These are phyloP conservation scores for Trametes sanguinea DNA, from an alignment of 768 basidiomycete genomes.

Conservation along the genomic window DNA sequence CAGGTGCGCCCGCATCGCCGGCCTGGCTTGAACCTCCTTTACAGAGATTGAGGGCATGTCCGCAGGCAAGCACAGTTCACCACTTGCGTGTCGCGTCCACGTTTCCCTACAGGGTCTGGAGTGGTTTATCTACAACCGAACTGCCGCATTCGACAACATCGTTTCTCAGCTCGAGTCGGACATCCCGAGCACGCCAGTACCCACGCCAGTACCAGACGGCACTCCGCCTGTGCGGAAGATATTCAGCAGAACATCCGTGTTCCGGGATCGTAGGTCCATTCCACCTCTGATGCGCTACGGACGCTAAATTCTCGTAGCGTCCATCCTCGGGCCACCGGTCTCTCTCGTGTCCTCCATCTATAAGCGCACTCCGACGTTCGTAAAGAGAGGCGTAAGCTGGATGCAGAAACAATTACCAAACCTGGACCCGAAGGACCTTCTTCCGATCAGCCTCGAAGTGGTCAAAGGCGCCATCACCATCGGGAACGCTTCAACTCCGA, in stretches of 20 bases:
- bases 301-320: slow-evolving; percentile 14
- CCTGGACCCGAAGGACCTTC: slow-evolving; percentile 78
- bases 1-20: slow-evolving; percentile 40
- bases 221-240: slow-evolving; percentile 31
- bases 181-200: slow-evolving; percentile 19
- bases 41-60: background rate
- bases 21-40: background rate
- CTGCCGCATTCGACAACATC: slow-evolving; percentile 86
- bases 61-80: slow-evolving; percentile 25
- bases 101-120: slow-evolving; percentile 83
- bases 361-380: slow-evolving; percentile 27
- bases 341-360: slow-evolving; percentile 33
- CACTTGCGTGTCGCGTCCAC: slow-evolving; percentile 78
- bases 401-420: slow-evolving; percentile 63
- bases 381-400: slow-evolving; percentile 52
- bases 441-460: slow-evolving; percentile 83
- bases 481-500: slow-evolving; percentile 86
- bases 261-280: slow-evolving; percentile 29
- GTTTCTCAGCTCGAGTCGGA: slow-evolving; percentile 67
- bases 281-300: background rate
- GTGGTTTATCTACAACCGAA: slow-evolving; percentile 91
- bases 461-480: slow-evolving; percentile 78
- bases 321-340: slow-evolving; percentile 25
- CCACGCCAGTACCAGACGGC: slow-evolving; percentile 18
- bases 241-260: slow-evolving; percentile 31